These are phyloP conservation scores for Calonectria henricotiae DNA, from an alignment of 2,329 filamentous ascomycete species.

Conservation along the genomic window DNA sequence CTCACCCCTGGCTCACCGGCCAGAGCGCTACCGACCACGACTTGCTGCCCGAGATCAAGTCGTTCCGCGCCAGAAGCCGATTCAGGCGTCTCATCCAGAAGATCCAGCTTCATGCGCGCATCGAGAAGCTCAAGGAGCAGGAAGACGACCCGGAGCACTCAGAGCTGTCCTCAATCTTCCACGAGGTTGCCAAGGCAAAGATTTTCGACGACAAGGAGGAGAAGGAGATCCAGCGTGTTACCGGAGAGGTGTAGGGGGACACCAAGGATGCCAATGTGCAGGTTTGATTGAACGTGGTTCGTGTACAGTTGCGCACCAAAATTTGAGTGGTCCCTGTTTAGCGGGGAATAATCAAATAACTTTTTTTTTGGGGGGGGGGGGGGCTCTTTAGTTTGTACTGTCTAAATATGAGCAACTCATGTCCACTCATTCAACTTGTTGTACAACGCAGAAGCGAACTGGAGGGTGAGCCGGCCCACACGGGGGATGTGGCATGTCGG, in stretches of 20 bases:
- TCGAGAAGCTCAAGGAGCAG: slow-evolving; percentile 93
- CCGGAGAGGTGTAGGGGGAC: slow-evolving; percentile 72
- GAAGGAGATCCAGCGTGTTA: slow-evolving; percentile 81
- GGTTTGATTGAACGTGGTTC: not conserved
- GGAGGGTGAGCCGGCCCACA: too few relatives aligned
- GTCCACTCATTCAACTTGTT: too few relatives aligned
- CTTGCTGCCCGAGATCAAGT: slow-evolving; percentile 95
- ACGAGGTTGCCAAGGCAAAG: slow-evolving; percentile 94
- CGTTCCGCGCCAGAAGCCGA: slow-evolving; percentile 92
- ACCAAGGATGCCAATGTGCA: not conserved
- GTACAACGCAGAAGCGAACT: too few relatives aligned
- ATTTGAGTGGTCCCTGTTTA: too few relatives aligned
- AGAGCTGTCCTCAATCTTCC: slow-evolving; percentile 81
- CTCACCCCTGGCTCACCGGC: slow-evolving; percentile 91
- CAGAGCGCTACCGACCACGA: slow-evolving; percentile 95
- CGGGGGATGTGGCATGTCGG: too few relatives aligned
- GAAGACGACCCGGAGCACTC: slow-evolving; percentile 84
- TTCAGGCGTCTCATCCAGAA: slow-evolving; percentile 95
- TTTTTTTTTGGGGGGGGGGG: too few relatives aligned
- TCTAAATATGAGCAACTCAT: too few relatives aligned
- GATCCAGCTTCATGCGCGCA: slow-evolving; percentile 95
- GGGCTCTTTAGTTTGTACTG: too few relatives aligned
- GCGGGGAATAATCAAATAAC: too few relatives aligned
- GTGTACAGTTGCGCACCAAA: too few relatives aligned
- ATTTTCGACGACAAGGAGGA: slow-evolving; percentile 85